A percentile compares a stretch with the other conserved stretches of the same genome.
Conservation (phyloP, 495 filamentous ascomycete species). For the Aspergillus bertholletiae region DNA sequence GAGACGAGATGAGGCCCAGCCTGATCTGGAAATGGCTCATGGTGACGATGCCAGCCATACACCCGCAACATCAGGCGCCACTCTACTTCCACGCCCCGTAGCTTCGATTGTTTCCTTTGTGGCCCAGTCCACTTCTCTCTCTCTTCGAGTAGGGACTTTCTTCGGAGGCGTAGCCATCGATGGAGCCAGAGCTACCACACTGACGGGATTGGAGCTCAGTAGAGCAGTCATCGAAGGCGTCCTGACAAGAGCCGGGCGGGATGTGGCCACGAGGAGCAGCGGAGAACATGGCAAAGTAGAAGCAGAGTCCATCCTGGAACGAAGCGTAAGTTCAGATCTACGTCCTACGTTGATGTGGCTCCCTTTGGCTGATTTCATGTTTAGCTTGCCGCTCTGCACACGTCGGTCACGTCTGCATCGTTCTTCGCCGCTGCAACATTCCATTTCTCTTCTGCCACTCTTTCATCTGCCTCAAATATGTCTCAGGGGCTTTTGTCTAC, state of each 20-base stretch:
- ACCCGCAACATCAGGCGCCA: constrained; percentile 42
- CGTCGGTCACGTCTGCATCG: constrained; percentile 59
- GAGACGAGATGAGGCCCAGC: constrained; percentile 13
- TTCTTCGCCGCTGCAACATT: constrained; percentile 71
- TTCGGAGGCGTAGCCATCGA: constrained; percentile 63
- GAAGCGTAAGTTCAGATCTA: constrained; percentile 40
- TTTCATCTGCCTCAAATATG: constrained; percentile 57
- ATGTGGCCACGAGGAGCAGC: constrained; percentile 54
- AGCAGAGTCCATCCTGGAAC: constrained; percentile 59
- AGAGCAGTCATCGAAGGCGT: constrained; percentile 65
- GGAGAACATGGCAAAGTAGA: constrained; percentile 56
- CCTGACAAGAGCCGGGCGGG: constrained; percentile 63
- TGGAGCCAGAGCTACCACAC: constrained; percentile 62
- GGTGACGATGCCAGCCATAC: constrained; percentile 20
- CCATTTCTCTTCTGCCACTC: constrained; percentile 60
- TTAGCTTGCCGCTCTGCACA: constrained; percentile 57
- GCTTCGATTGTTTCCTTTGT: constrained; percentile 68
- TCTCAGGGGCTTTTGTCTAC: constrained; percentile 63
- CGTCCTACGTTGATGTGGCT: neutral
- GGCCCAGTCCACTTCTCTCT: constrained; percentile 65
- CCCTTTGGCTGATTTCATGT: constrained; percentile 6
- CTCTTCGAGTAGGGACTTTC: constrained; percentile 64
- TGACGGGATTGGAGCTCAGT: constrained; percentile 67
- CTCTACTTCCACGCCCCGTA: constrained; percentile 63
- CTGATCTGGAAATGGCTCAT: constrained; percentile 9